Base-by-base conservation (phyloP, 2,329 filamentous ascomycete species). In the Microascus cirrosus region DNA sequence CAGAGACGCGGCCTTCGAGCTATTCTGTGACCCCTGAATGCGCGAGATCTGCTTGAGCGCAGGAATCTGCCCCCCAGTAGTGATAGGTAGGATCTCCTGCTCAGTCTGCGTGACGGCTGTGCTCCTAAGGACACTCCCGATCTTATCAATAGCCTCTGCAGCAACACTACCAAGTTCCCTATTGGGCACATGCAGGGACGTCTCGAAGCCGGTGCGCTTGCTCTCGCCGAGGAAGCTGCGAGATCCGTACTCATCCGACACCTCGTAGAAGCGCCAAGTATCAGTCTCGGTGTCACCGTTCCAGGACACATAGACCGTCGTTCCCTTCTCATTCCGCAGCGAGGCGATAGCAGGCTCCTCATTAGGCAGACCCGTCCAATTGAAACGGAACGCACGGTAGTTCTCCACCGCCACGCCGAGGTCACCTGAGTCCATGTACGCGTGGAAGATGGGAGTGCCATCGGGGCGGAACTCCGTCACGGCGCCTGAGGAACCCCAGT, bases 371-470 rank as follows among this genome's bases (percentile, higher is more conserved):
- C 76, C 79, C 2, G 73, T 72, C 80, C 81, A 85, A 58, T 75
- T 69, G 61, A 72, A 76, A 63, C 79, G 80, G 66, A 77, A 78
- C 2, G 74, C 75, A 35, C 81, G 75, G 62, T 84, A 85, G 56
- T 77, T 80, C 63, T 77, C 73, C 2, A 79, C 73, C 64, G 65
- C 66, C 62, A 66, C 64, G 59, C 65, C 67, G 60, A 73, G 58
- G 56, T 65, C 53, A 63, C 73, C 63, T 1, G 68, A 67, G 54
- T 71, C 72, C 36, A 81, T 70, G 63, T 78, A 77, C 2, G 71
- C 72, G 59, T 83, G 77, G 70, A 81, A 81, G 20, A 84, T 69
- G 3, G 76, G 65, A 10, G 72, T 67, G 10, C 80, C 80, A n/a
- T 77, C 72, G 1, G 69, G 62, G 0, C 70, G 70, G 62, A 78